Conservation (phyloP, 2,329 filamentous ascomycete species). For the Balansia obtecta region DNA sequence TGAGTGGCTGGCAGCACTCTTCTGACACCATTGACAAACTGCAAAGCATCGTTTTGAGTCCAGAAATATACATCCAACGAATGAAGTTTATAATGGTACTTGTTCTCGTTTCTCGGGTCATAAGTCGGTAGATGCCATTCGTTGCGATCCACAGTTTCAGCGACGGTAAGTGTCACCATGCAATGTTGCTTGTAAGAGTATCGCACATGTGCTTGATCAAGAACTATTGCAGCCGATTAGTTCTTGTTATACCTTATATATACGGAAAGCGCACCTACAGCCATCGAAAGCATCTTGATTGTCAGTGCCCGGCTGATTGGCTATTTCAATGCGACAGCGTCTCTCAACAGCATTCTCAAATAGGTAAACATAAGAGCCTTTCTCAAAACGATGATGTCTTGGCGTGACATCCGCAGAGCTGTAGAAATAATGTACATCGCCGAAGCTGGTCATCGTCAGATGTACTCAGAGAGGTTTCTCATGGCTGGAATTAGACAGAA, state of each 20-base stretch:
- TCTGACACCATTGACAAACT: conserved; percentile 56
- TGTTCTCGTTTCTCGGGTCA: conserved; percentile 61
- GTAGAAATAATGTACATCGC: conserved; percentile 71
- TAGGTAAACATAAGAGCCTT: conserved; percentile 67
- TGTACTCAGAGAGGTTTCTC: neutral
- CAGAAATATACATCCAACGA: conserved; percentile 71
- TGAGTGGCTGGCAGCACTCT: conserved; percentile 49
- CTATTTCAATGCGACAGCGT: conserved; percentile 60
- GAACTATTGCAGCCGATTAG: conserved; percentile 31
- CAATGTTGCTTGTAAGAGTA: conserved; percentile 67
- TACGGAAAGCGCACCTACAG: conserved; percentile 35
- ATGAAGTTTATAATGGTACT: conserved; percentile 68
- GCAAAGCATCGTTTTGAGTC: conserved; percentile 58
- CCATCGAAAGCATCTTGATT: conserved; percentile 73
- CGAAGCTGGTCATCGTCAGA: conserved; percentile 41
- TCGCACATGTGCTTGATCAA: conserved; percentile 51
- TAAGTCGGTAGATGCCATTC: conserved; percentile 67
- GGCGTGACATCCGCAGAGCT: conserved; percentile 52
- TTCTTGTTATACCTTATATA: neutral
- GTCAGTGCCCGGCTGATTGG: conserved; percentile 60
- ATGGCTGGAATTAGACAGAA: neutral
- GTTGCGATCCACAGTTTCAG: conserved; percentile 37
- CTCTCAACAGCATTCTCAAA: conserved; percentile 60
- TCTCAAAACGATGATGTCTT: conserved; percentile 70
- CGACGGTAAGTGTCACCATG: conserved; percentile 54